A percentile compares a stretch with the other conserved stretches of the same genome.
These are phyloP conservation scores for Sporothrix curviconia DNA, from an alignment of 2,329 filamentous ascomycete genomes.

Conservation along the genomic window DNA sequence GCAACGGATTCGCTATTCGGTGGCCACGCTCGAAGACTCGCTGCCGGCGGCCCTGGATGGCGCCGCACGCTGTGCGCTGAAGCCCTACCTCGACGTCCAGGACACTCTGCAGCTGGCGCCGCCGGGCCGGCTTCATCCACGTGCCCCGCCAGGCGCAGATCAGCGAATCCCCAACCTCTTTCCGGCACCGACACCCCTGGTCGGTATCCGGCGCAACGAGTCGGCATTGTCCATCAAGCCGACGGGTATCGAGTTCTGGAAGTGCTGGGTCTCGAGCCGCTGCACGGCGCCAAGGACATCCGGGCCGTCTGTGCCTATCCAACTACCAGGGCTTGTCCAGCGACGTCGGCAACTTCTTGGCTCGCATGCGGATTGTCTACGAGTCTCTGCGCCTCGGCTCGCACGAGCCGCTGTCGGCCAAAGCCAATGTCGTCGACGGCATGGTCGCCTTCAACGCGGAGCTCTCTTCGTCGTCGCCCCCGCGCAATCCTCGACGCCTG, in stretches of 20 bases:
- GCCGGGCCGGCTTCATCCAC: conserved; percentile 45
- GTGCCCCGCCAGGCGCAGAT: conserved; percentile 40
- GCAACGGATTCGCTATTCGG: conserved; percentile 39
- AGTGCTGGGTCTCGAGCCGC: conserved; percentile 65
- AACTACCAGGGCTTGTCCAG: conserved; percentile 55
- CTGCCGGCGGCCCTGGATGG: conserved; percentile 40
- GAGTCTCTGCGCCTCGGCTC: conserved; percentile 67
- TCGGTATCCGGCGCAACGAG: conserved; percentile 66
- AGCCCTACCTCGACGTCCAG: conserved; percentile 49
- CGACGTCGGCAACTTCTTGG: conserved; percentile 57
- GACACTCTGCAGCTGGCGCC: conserved; percentile 50
- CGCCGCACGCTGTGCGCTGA: conserved; percentile 36
- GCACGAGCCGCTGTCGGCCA: conserved; percentile 46
- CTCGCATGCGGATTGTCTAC: conserved; percentile 63
- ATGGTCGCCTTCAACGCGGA: conserved; percentile 40
- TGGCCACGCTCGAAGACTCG: conserved; percentile 40
- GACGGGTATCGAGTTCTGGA: conserved; percentile 74
- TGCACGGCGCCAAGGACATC: conserved; percentile 64
- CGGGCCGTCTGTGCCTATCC: conserved; percentile 66
- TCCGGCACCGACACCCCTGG: conserved; percentile 59
- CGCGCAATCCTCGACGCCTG: conserved; percentile 23
- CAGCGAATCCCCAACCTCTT: conserved; percentile 49
- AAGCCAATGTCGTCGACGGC: conserved; percentile 39
- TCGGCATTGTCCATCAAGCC: conserved; percentile 66
- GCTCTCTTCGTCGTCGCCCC: neutral